These are phyloP conservation scores for Penicillium sp. DNA, from an alignment of 2,329 filamentous ascomycete species.

Conservation along the genomic window DNA sequence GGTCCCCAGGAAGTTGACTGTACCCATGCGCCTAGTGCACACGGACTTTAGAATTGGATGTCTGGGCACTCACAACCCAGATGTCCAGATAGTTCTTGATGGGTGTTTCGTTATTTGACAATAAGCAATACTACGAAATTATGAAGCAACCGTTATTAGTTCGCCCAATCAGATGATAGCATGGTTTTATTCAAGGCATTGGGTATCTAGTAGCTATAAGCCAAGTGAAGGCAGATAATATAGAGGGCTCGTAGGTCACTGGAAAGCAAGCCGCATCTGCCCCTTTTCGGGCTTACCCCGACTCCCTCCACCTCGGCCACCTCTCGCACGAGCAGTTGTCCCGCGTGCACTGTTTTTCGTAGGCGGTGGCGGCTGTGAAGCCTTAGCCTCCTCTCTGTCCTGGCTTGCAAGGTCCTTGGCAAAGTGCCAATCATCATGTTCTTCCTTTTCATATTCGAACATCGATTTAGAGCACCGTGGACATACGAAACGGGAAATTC, in stretches of 20 bases:
- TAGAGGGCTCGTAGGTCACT: constrained; percentile 15
- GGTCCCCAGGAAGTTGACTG: neutral
- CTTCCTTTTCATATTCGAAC: constrained; percentile 58
- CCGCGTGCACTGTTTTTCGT: constrained; percentile 14
- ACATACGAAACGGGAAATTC: constrained; percentile 50
- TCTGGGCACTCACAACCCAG: neutral
- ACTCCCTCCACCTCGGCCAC: constrained; percentile 23
- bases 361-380: constrained; percentile 14
- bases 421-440: constrained; percentile 92
- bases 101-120: no score
- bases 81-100: neutral
- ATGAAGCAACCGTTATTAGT: neutral
- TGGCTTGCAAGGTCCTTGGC: constrained; percentile 78
- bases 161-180: neutral
- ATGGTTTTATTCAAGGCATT: neutral
- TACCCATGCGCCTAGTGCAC: no score
- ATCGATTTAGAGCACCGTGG: constrained; percentile 64
- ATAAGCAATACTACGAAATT: neutral
- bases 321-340: constrained; percentile 22
- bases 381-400: constrained; percentile 46
- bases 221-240: neutral
- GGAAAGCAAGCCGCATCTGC: constrained; percentile 36
- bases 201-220: neutral
- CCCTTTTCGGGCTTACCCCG: constrained; percentile 36
- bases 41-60: neutral